Conservation (phyloP, 352 stramenopile genomes). For the Pythium plurisporium region DNA sequence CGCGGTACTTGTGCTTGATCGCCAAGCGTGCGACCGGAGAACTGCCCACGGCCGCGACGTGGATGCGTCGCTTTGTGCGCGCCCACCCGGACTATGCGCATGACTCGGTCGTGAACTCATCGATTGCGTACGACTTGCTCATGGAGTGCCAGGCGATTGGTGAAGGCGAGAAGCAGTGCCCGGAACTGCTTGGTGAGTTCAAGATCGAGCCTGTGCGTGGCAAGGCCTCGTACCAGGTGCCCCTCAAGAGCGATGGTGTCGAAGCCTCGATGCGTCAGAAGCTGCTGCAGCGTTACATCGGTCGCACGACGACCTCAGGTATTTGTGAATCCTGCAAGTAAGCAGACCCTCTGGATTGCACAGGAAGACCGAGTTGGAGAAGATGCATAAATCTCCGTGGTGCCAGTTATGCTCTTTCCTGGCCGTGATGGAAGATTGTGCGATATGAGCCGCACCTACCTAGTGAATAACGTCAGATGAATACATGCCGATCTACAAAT, state of each 20-base stretch:
- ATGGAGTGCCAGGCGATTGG: conserved; percentile 95
- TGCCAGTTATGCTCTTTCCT: too few relatives aligned
- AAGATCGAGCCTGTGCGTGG: conserved; percentile 90
- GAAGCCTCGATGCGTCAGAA: conserved; percentile 64
- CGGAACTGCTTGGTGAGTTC: conserved; percentile 92
- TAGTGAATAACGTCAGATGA: neutral
- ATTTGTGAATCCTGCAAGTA: conserved; percentile 25
- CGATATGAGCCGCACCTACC: too few relatives aligned
- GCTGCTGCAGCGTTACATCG: conserved; percentile 49
- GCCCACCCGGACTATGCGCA: conserved; percentile 94
- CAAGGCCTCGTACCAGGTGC: conserved; percentile 89
- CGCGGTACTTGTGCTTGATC: conserved; percentile 88
- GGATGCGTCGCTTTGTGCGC: conserved; percentile 95
- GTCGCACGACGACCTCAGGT: conserved; percentile 20
- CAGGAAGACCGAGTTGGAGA: neutral
- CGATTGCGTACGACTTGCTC: conserved; percentile 92
- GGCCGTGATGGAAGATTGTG: too few relatives aligned
- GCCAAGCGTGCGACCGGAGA: conserved; percentile 93
- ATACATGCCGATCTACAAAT: neutral
- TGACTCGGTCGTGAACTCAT: conserved; percentile 89
- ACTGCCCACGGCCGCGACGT: conserved; percentile 95
- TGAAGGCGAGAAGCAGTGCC: conserved; percentile 88
- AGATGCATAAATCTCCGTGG: too few relatives aligned
- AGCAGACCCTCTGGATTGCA: neutral
- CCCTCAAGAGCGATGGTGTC: conserved; percentile 88